phyloP scores from a whole-genome alignment of 257 asterid genomes.

The Solanum chilense region DNA sequence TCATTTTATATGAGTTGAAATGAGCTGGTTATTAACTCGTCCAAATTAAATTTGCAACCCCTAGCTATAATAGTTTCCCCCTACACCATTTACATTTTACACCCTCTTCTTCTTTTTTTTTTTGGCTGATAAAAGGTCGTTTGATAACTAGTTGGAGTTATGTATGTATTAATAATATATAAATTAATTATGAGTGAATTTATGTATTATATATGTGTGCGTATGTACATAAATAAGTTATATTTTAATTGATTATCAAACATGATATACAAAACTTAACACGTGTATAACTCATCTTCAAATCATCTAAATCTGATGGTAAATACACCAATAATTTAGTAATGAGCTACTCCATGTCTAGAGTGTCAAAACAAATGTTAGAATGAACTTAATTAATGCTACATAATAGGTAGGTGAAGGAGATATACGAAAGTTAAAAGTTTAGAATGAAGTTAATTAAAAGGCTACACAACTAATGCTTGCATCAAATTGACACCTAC shows the following conservation, averaged over 20 bases:
- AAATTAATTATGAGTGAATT: neutral
- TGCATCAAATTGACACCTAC: neutral
- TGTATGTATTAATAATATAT: too few species aligned
- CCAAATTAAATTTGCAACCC: neutral
- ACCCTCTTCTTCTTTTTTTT: too few species aligned
- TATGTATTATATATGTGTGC: too few species aligned
- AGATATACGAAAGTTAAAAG: neutral
- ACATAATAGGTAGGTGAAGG: neutral
- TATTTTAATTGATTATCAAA: too few species aligned
- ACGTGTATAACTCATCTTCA: neutral
- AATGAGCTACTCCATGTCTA: too few species aligned
- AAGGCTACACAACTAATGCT: neutral
- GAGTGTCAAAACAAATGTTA: too few species aligned
- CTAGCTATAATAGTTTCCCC: neutral
- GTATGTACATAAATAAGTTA: too few species aligned
- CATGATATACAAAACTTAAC: too few species aligned
- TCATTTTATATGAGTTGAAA: neutral
- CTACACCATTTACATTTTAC: neutral
- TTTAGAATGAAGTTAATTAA: neutral
- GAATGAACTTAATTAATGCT: neutral
- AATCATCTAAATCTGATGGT: neutral
- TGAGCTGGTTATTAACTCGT: neutral
- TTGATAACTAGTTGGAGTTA: neutral
- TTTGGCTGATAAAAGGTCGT: too few species aligned
- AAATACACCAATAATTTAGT: neutral